Evolutionary conservation across 2,329 filamentous ascomycete species (phyloP).

Genomic region (Trichothecium roseum): DNA sequence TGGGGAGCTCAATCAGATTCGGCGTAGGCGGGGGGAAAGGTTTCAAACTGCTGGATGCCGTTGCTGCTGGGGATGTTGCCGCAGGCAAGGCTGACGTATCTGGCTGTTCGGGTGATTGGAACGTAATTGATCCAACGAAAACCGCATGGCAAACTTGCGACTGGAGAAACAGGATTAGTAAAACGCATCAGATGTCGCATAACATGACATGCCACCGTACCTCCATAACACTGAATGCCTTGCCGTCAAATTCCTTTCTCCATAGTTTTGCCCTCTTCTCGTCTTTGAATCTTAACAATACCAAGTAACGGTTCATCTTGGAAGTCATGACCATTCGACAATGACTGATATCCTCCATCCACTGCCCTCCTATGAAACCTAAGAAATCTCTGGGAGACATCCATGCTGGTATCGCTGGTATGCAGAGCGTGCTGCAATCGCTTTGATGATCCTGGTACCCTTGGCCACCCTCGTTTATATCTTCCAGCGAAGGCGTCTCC

Average conservation of each 20-base stretch:
- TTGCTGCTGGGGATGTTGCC: constrained; percentile 37
- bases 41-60: constrained; percentile 37
- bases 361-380: constrained; percentile 82
- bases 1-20: constrained; percentile 81
- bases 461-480: constrained; percentile 11
- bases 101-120: constrained; percentile 51
- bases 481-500: constrained; percentile 51
- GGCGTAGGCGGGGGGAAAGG: constrained; percentile 63
- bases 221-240: constrained; percentile 85
- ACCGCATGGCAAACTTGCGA: constrained; percentile 92
- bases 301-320: constrained; percentile 83
- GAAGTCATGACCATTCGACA: constrained; percentile 91
- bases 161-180: constrained; percentile 23
- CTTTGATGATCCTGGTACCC: constrained; percentile 28
- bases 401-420: constrained; percentile 89
- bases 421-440: constrained; percentile 80
- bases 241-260: constrained; percentile 83
- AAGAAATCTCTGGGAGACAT: constrained; percentile 85
- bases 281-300: constrained; percentile 85
- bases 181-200: not conserved
- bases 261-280: constrained; percentile 65
- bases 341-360: constrained; percentile 78
- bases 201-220: constrained; percentile 28
- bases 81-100: constrained; percentile 34
- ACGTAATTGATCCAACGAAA: constrained; percentile 85